Evolutionary conservation across 2,329 filamentous ascomycete genomes (phyloP), one percentile per base, ranked within the genome.

Genomic region (Stachybotrys chartarum): DNA sequence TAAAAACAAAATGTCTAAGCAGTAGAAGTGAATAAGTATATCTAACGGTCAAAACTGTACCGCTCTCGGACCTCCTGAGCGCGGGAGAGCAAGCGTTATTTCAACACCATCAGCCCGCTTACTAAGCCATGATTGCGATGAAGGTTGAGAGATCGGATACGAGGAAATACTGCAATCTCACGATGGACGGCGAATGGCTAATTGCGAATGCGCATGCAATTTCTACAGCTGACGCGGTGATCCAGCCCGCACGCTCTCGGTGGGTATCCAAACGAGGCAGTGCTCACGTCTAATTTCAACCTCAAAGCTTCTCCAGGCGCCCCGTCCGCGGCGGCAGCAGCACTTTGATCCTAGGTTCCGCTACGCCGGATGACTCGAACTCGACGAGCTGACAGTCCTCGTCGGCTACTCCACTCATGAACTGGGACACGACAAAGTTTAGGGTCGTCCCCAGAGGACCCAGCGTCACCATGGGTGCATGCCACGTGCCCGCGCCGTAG

Each of bases 401-500:
- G 1, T 80, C 74, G 0, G 74, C 82, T 12, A 94, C 86, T 2
- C 89, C 91, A 70, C 95, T 97, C 39, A 86, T 85, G 74, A 89
- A 94, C 75, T 97, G 93, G 61, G 89, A 82, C 2, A 97, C 93
- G 6, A 96, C 82, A 70, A 97, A 97, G 67, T 94, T 90, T 51
- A 97, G 77, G 18, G 85, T 78, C 30, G 75, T 73, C 2, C 73
- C 77, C 2, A 64, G 55, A 3, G 67, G 59, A 0, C 92, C 92
- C 51, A 97, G 72, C 16, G 90, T 91, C 14, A 91, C 88, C 93
- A 99, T 97, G 0, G 94, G 94, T 58, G 93, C 91, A 76, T 99
- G 94, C 83, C 93, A 99, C 54, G 91, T 97, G 6, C 91, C 94
- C 1, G 89, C 85, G 1, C 83, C 91, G 70, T 97, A 99, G 3